Evolutionary conservation across 176 grass and related monocot genomes (phyloP), one percentile per base, ranked within the genome.

Genomic region (Triticum aestivum): DNA sequence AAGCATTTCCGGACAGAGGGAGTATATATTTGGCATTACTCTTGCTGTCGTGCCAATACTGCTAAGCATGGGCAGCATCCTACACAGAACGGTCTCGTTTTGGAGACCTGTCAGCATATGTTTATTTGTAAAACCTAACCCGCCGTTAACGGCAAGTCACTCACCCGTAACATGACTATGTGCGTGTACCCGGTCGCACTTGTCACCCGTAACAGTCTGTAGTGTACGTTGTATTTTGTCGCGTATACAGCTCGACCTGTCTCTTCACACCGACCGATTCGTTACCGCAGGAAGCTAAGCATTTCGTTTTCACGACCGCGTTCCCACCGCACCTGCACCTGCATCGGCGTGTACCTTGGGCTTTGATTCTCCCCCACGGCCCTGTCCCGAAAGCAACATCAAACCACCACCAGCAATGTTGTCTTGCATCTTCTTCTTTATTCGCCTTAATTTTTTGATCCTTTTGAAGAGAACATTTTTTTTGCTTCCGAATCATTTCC

Each of bases 351-450:
- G 13, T 24, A 67, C 29, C 39, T 38, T 74, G 58, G 65, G 58
- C 73, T 73, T 78, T 65, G 41, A 79, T 80, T 65, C 84, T 1
- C 24, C 0, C 0, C 62, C 62, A 5, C 30, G 62, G 17, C 62
- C n/a, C 47, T 32, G 47, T 41, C 77, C 11, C 78, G 89, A 90
- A 86, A 86, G 65, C 73, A 66, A 73, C 84, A 65, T 24, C 3
- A 63, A 88, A 80, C 79, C 42, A 83, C 45, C 41, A 32, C 5
- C 61, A 9, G 38, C 23, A 77, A 80, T 64, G 47, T 10, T 17
- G 65, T 61, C 21, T 77, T 58, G 49, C 20, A 8, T 67, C 17
- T 47, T 39, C 17, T 23, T 65, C 14, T 58, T 58, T 58, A 58
- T 11, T 17, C 15, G 51, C 41, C 34, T 69, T 42, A 2, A 73